These are phyloP conservation scores for Pleurostoma richardsiae DNA, from an alignment of 2,329 filamentous ascomycete species.

Conservation along the genomic window DNA sequence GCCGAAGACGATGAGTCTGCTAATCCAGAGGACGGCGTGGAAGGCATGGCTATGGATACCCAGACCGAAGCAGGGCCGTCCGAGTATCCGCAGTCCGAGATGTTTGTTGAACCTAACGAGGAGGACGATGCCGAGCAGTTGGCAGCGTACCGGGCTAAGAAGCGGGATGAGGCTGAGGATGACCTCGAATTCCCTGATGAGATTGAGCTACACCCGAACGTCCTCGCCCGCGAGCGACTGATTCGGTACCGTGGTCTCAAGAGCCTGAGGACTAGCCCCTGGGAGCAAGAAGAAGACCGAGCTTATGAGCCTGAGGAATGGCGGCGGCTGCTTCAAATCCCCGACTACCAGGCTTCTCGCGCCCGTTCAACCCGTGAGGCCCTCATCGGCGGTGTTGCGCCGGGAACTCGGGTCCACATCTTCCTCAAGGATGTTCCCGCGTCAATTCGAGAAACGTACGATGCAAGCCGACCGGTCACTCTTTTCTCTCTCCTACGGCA, in stretches of 20 bases:
- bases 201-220: slow-evolving; percentile 86
- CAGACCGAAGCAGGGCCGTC: slow-evolving; percentile 76
- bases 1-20: slow-evolving; percentile 49
- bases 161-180: slow-evolving; percentile 76
- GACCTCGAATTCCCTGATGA: slow-evolving; percentile 97
- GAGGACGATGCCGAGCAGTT: slow-evolving; percentile 74
- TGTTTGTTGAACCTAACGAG: slow-evolving; percentile 82
- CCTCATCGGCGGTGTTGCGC: slow-evolving; percentile 77
- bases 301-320: slow-evolving; percentile 87
- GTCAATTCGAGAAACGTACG: slow-evolving; percentile 38
- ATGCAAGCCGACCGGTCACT: slow-evolving; percentile 57
- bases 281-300: slow-evolving; percentile 84
- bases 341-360: slow-evolving; percentile 83
- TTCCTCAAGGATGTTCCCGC: slow-evolving; percentile 56
- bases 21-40: slow-evolving; percentile 77
- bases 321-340: slow-evolving; percentile 76
- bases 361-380: slow-evolving; percentile 75
- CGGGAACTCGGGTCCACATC: slow-evolving; percentile 79
- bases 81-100: slow-evolving; percentile 90
- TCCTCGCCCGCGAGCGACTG: slow-evolving; percentile 79
- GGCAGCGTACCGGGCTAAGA: slow-evolving; percentile 72
- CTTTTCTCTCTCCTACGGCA: slow-evolving; percentile 87
- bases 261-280: slow-evolving; percentile 79
- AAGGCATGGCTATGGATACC: slow-evolving; percentile 60
- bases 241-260: slow-evolving; percentile 87